Evolutionary conservation across 257 asterid species (phyloP).

Genomic region (Nicotiana tabacum): DNA sequence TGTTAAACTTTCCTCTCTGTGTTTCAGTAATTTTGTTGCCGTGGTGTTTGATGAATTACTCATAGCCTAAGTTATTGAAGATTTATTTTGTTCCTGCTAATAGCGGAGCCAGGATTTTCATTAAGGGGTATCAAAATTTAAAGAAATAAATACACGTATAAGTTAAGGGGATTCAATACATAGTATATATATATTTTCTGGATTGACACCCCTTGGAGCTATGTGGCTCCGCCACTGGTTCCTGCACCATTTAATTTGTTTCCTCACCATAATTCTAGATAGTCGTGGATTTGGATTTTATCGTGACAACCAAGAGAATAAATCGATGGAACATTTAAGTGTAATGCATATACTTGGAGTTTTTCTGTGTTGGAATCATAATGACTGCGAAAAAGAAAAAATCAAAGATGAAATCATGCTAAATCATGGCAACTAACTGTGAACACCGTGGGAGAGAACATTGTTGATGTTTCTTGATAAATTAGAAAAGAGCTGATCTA

Average conservation of each 20-base stretch:
- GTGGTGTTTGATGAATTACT: background rate
- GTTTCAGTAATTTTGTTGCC: background rate
- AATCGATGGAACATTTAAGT: background rate
- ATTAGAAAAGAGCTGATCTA: background rate
- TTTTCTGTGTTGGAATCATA: background rate
- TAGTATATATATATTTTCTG: background rate
- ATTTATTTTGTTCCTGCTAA: background rate
- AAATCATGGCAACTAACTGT: background rate
- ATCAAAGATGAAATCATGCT: background rate
- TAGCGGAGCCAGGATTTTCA: background rate
- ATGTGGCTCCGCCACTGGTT: background rate
- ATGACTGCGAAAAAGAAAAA: background rate
- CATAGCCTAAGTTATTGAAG: background rate
- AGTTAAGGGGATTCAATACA: background rate
- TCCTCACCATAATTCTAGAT: background rate
- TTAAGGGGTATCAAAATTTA: background rate
- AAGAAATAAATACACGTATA: too few relatives aligned
- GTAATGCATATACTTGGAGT: background rate
- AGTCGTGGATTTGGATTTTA: background rate
- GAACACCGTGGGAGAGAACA: background rate
- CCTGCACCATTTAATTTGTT: background rate
- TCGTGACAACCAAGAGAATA: background rate
- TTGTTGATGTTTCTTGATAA: background rate
- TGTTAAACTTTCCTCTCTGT: background rate
- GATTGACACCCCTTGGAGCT: background rate